A percentile compares a stretch with the other conserved stretches of the same genome.
Conservation (phyloP, 169 alveolate genomes). For the Babesia divergens region DNA sequence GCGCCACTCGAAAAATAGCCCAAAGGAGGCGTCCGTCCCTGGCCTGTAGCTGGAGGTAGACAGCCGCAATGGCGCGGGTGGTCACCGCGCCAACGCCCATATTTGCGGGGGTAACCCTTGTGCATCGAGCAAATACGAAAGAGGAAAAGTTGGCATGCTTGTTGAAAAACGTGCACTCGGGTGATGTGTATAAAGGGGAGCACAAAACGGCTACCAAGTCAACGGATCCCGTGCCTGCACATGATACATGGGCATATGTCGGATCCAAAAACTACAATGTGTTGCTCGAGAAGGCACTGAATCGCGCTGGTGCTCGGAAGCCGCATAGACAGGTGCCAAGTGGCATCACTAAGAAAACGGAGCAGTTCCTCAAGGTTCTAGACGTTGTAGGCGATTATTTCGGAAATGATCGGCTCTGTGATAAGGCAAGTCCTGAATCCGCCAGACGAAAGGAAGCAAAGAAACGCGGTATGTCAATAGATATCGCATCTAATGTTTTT, state of each 20-base stretch:
- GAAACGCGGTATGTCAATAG: neutral
- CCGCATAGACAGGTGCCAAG: neutral
- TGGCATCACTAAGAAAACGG: neutral
- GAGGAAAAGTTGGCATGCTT: neutral
- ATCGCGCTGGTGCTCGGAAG: neutral
- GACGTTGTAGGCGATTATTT: neutral
- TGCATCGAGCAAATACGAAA: neutral
- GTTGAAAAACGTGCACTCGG: neutral
- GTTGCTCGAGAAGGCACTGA: conserved; percentile 5
- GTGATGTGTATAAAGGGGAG: neutral
- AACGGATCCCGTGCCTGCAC: neutral
- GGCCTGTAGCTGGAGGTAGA: neutral
- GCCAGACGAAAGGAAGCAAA: too few species aligned
- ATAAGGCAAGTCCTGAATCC: too few species aligned
- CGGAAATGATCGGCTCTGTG: too few species aligned
- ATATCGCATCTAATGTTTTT: neutral
- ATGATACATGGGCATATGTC: neutral
- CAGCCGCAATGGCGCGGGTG: conserved; percentile 6
- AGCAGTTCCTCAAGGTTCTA: neutral
- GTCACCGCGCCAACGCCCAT: neutral
- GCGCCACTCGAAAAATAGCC: neutral
- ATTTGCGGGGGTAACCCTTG: conserved; percentile 5
- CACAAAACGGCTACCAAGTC: neutral
- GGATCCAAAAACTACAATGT: neutral
- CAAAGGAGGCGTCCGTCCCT: neutral